Conservation (phyloP, 2,329 filamentous ascomycete genomes). For the Phaeosphaeriaceae sp. region DNA sequence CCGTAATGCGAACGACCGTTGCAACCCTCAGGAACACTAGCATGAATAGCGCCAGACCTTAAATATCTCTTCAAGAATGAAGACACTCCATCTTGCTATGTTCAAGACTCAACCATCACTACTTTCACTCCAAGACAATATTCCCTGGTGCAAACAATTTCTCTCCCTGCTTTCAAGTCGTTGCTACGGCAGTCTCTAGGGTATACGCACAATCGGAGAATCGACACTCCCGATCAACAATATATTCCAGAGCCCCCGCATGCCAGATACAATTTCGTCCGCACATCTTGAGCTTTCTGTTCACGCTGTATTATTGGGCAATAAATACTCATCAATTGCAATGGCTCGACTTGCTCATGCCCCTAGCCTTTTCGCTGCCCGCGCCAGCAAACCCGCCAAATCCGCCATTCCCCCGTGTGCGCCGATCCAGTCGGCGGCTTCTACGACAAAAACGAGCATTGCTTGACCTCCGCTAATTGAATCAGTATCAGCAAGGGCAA, state of each 20-base stretch:
- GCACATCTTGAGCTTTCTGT: background rate
- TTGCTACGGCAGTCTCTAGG: background rate
- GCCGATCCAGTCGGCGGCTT: constrained; percentile 9
- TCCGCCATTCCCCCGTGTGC: constrained; percentile 3
- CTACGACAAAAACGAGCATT: constrained; percentile 1
- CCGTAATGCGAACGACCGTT: no score
- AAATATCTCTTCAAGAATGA: no score
- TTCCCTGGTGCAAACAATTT: background rate
- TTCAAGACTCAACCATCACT: background rate
- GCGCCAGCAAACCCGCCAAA: background rate
- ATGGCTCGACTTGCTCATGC: constrained; percentile 8
- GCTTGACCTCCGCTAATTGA: background rate
- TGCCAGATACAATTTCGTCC: background rate
- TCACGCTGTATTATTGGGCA: background rate
- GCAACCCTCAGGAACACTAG: no score
- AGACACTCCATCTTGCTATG: no score
- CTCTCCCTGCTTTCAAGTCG: background rate
- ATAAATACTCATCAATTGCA: background rate
- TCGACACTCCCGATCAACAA: background rate
- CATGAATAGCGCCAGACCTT: no score
- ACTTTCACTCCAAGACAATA: background rate
- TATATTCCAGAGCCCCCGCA: background rate
- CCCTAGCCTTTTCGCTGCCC: background rate
- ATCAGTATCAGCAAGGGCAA: constrained; percentile 5
- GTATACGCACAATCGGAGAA: background rate